A percentile compares a stretch with the other conserved stretches of the same genome.
phyloP scores from a whole-genome alignment of 495 filamentous ascomycete species.

The Glonium stellatum region DNA sequence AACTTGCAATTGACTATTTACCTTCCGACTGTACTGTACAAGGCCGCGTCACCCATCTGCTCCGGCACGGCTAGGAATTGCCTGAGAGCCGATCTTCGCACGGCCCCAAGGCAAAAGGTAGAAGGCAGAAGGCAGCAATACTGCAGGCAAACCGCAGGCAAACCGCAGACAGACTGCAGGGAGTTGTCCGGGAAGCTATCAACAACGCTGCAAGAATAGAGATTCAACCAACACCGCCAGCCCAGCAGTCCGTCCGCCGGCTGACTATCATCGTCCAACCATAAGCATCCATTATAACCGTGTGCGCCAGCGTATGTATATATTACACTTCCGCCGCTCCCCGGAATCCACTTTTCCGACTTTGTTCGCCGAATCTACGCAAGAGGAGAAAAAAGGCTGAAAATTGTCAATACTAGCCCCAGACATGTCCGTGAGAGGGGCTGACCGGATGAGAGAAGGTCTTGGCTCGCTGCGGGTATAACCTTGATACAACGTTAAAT shows the following conservation, averaged over 20 bases:
- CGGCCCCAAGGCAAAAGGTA: too few species aligned
- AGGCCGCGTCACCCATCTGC: neutral
- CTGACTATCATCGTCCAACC: slow-evolving; percentile 1
- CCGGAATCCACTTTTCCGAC: neutral
- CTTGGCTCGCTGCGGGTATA: slow-evolving; percentile 90
- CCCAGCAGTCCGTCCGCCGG: neutral
- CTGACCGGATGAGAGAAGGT: slow-evolving; percentile 84
- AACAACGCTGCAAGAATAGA: slow-evolving; percentile 11
- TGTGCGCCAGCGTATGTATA: slow-evolving; percentile 13
- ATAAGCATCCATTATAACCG: slow-evolving; percentile 2
- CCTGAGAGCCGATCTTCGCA: too few species aligned
- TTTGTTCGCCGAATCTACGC: slow-evolving; percentile 21
- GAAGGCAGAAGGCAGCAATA: too few species aligned
- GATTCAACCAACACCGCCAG: neutral
- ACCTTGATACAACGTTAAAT: slow-evolving; percentile 43
- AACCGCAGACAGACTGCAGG: too few species aligned
- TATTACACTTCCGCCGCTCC: slow-evolving; percentile 7
- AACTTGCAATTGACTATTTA: neutral
- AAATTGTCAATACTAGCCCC: neutral
- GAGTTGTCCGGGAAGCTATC: too few species aligned
- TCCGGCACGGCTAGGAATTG: too few species aligned
- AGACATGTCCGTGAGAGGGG: neutral
- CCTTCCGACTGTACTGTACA: slow-evolving; percentile 7
- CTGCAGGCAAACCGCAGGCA: too few species aligned
- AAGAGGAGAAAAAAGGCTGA: slow-evolving; percentile 39